phyloP scores from a whole-genome alignment of 2,329 filamentous ascomycete genomes.

The Laburnicola sp. region DNA sequence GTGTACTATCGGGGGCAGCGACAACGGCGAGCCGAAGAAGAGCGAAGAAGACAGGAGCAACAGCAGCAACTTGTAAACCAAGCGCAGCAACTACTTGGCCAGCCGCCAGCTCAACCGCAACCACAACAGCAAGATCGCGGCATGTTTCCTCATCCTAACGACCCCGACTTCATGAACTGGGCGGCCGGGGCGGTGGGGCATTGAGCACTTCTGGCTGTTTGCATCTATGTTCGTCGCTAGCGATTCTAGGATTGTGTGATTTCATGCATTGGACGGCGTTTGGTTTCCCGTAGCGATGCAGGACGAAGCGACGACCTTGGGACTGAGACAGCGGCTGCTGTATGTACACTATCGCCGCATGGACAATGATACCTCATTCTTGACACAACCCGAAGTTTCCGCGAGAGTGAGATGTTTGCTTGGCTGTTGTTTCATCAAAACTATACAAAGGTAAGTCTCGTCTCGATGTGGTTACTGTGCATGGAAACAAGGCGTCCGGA shows the following conservation, averaged over 20 bases:
- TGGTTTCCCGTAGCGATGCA: neutral
- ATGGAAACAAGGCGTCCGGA: neutral
- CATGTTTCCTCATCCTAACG: constrained; percentile 66
- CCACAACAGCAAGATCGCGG: constrained; percentile 54
- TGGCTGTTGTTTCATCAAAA: neutral
- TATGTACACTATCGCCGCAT: neutral
- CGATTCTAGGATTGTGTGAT: neutral
- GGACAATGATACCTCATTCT: constrained; percentile 3
- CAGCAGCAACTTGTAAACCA: constrained; percentile 39
- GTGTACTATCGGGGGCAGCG: constrained; percentile 79
- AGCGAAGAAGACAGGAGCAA: constrained; percentile 33
- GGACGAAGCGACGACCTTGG: constrained; percentile 1
- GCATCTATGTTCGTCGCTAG: neutral
- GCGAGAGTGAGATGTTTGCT: too few species aligned
- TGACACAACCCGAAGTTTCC: neutral
- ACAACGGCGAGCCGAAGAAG: constrained; percentile 50
- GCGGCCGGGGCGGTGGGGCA: constrained; percentile 68
- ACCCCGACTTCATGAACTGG: constrained; percentile 71
- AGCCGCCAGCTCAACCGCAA: constrained; percentile 32
- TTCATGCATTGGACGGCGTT: constrained; percentile 4
- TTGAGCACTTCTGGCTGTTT: constrained; percentile 27
- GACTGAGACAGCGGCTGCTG: neutral
- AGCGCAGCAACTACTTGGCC: constrained; percentile 13
- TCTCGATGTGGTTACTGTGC: too few species aligned
- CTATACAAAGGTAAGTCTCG: neutral